These are phyloP conservation scores for Plenodomus tracheiphilus DNA, from an alignment of 2,329 filamentous ascomycete genomes.

Conservation along the genomic window DNA sequence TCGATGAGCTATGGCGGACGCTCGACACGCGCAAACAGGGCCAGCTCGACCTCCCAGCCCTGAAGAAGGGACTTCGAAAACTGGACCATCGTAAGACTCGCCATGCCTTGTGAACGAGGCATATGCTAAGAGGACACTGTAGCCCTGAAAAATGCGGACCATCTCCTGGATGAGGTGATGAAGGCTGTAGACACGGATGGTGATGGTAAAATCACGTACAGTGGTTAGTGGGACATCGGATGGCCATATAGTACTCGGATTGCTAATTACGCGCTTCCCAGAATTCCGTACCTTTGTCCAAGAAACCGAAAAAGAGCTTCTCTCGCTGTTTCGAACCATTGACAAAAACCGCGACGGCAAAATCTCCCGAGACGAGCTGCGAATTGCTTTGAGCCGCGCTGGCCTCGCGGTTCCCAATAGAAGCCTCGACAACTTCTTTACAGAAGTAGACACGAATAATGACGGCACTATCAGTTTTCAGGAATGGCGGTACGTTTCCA, in stretches of 20 bases:
- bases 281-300: constrained; percentile 91
- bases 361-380: constrained; percentile 84
- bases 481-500: constrained; percentile 83
- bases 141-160: constrained; percentile 89
- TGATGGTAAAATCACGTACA: constrained; percentile 88
- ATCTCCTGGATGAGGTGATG: constrained; percentile 79
- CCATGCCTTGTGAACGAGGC: constrained; percentile 5
- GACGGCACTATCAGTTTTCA: constrained; percentile 87
- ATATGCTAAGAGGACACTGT: constrained; percentile 28
- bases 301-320: constrained; percentile 82
- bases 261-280: constrained; percentile 43
- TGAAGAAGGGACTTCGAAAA: constrained; percentile 81
- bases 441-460: constrained; percentile 84
- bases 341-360: constrained; percentile 84
- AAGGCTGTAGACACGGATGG: constrained; percentile 81
- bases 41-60: constrained; percentile 78
- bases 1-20: constrained; percentile 81
- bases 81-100: constrained; percentile 82
- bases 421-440: constrained; percentile 83
- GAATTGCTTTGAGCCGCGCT: constrained; percentile 73
- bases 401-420: constrained; percentile 77
- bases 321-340: constrained; percentile 80
- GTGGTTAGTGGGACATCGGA: constrained; percentile 59
- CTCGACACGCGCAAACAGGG: constrained; percentile 78
- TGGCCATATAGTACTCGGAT: background rate